phyloP scores from a whole-genome alignment of 148 eudicot genomes.

The Amaranthus hypochondriacus region DNA sequence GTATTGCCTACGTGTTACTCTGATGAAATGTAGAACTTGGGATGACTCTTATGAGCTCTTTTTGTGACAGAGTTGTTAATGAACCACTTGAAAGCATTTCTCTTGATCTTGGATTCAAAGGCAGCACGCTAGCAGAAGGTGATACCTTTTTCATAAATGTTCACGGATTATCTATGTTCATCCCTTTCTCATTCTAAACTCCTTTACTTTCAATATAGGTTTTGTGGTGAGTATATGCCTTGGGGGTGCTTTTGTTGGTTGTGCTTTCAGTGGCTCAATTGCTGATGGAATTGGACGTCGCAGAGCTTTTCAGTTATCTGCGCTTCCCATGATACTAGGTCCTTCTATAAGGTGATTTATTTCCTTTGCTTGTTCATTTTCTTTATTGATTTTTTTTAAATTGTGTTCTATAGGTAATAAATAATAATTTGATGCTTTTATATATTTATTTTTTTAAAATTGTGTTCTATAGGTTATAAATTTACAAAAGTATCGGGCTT shows the following conservation, averaged over 20 bases:
- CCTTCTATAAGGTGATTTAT: conserved; percentile 57
- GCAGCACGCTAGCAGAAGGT: conserved; percentile 92
- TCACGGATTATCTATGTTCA: neutral
- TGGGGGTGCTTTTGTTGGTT: conserved; percentile 90
- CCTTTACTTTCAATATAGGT: conserved; percentile 44
- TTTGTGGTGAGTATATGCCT: conserved; percentile 87
- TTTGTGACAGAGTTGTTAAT: conserved; percentile 71
- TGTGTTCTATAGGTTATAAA: no score
- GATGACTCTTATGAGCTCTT: conserved; percentile 4
- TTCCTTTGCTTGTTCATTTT: neutral
- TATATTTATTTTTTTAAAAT: no score
- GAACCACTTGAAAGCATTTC: conserved; percentile 95
- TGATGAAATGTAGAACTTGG: neutral
- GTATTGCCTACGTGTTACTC: neutral
- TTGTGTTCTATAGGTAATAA: no score
- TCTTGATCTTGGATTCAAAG: conserved; percentile 76
- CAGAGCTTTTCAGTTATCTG: conserved; percentile 84
- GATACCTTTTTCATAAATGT: neutral
- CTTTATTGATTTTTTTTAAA: neutral
- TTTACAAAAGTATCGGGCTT: no score
- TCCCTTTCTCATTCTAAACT: conserved; percentile 9
- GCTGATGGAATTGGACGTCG: conserved; percentile 94
- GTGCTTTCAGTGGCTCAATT: conserved; percentile 76
- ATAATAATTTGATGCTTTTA: no score
- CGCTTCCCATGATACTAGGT: conserved; percentile 88